Conservation (phyloP, 306 rosid species). For the Sindora glabra region DNA sequence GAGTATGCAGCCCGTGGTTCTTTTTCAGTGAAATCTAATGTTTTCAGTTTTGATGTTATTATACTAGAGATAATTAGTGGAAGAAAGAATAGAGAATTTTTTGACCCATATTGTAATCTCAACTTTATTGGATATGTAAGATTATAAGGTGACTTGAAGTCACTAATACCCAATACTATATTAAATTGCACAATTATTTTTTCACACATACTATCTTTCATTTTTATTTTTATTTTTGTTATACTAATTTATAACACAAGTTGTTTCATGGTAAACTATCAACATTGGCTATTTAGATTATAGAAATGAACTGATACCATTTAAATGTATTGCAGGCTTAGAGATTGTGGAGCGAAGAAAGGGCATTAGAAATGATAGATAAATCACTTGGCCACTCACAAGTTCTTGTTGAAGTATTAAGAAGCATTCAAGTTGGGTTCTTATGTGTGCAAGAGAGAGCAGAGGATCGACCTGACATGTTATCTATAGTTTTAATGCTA, state of each 20-base stretch:
- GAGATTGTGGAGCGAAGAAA: conserved; percentile 19
- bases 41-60: conserved; percentile 34
- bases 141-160: background rate
- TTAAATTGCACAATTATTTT: background rate
- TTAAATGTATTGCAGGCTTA: conserved; percentile 5
- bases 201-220: background rate
- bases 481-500: conserved; percentile 17
- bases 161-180: background rate
- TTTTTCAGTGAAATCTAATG: conserved; percentile 30
- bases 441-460: conserved; percentile 23
- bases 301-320: no score
- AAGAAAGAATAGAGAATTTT: conserved; percentile 21
- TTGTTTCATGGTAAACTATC: background rate
- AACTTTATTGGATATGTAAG: conserved; percentile 34
- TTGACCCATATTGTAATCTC: conserved; percentile 1
- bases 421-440: conserved; percentile 7
- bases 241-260: background rate
- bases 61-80: conserved; percentile 31
- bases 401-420: background rate
- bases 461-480: conserved; percentile 22
- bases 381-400: background rate
- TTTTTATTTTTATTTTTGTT: no score
- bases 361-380: conserved; percentile 9
- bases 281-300: no score
- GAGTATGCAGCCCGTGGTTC: conserved; percentile 30